Evolutionary conservation across 1,284 basidiomycete species (phyloP), one percentile per base, ranked within the genome.

Genomic region (Coriolopsis trogii): DNA sequence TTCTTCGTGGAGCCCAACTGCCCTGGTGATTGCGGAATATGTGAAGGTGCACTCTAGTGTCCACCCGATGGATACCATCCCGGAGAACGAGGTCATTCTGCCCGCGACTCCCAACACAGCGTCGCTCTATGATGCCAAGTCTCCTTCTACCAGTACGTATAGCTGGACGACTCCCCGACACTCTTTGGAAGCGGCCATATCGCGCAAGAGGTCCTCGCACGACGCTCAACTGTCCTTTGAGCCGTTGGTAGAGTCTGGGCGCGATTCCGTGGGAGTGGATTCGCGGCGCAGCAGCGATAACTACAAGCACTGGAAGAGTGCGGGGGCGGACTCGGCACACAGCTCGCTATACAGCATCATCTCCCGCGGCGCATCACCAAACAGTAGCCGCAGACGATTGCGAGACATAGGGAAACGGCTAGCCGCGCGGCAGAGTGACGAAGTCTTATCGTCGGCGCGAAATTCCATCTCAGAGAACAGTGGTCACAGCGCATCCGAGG

Each of bases 1-100:
- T 26, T 59, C 57, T 6, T 12, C 41, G 1, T 85, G 86, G 83
- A 74, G 83, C 64, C 61, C 89, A 36, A 81, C 87, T 13, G 87
- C 88, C 1, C 69, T 85, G 42, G 79, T 87, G 10, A 73, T 85
- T 54, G 85, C 88, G 65, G 82, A 87, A 62, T 87, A 80, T 58
- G 54, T 75, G n/a, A 74, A 72, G 52, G 65, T 71, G 2, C 72
- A 71, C 31, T 63, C 65, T 10, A 65, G 65, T 25, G 71, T 65
- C 33, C 72, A 72, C 53, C 59, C 63, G 40, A 79, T 78, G 75
- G 72, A 71, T 48, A 75, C 71, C 8, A 77, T 78, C 40, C 76
- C 73, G 36, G 78, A 78, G 63, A 70, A 73, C 63, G 53, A 63
- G 26, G 53, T 63, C 12, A 33, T 53, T 6, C 38, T 53, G n/a